phyloP scores from a whole-genome alignment of 805 yeast species.

The Candida silvicultrix region DNA sequence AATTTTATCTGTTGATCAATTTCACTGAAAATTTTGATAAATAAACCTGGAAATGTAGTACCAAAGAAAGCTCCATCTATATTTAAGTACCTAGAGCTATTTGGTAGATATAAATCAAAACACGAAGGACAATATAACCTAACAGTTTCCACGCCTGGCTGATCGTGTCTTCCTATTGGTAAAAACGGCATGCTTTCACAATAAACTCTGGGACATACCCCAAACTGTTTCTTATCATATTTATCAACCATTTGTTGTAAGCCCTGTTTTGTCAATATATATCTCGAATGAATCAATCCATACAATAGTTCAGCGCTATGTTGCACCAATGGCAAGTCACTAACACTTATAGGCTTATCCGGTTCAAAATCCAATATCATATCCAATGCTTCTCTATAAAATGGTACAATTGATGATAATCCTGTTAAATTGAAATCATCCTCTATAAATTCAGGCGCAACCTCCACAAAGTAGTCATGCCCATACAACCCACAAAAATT shows the following conservation, averaged over 20 bases:
- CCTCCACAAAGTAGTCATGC: slow-evolving; percentile 87
- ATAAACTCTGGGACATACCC: slow-evolving; percentile 82
- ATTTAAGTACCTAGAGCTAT: slow-evolving; percentile 77
- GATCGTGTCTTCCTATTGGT: slow-evolving; percentile 88
- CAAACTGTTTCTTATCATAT: slow-evolving; percentile 84
- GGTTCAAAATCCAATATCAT: slow-evolving; percentile 76
- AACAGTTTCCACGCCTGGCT: slow-evolving; percentile 88
- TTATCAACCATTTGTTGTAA: slow-evolving; percentile 89
- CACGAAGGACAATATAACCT: slow-evolving; percentile 93
- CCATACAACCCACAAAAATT: slow-evolving; percentile 49
- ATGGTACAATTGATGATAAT: slow-evolving; percentile 76
- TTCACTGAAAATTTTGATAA: slow-evolving; percentile 88
- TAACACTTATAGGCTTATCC: slow-evolving; percentile 46
- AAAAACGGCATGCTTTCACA: slow-evolving; percentile 88
- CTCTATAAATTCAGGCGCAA: slow-evolving; percentile 86
- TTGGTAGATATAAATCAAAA: slow-evolving; percentile 83
- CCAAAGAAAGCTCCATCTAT: slow-evolving; percentile 98
- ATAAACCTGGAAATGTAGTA: slow-evolving; percentile 89
- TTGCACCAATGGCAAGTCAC: slow-evolving; percentile 70
- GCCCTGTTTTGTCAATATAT: slow-evolving; percentile 83
- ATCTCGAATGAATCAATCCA: slow-evolving; percentile 92
- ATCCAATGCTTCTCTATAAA: slow-evolving; percentile 87
- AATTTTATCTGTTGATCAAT: slow-evolving; percentile 68
- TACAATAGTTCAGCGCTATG: slow-evolving; percentile 89
- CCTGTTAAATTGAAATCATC: slow-evolving; percentile 97